Conservation (phyloP, 495 filamentous ascomycete species). For the Chaetomium fimeti region DNA sequence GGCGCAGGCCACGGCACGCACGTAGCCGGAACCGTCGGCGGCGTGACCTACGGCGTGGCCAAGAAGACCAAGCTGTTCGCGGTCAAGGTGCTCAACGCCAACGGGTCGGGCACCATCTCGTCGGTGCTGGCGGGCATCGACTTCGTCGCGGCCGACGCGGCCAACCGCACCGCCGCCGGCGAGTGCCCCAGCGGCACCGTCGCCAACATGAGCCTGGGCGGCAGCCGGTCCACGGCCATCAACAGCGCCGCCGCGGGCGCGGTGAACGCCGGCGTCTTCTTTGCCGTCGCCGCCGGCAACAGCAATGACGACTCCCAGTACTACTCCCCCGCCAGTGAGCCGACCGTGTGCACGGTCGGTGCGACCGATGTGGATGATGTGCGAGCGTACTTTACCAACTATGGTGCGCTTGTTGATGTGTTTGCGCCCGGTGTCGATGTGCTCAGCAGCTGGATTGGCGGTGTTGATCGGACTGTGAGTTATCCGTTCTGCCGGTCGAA, state of each 20-base stretch:
- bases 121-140: slow-evolving; percentile 49
- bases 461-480: slow-evolving; percentile 45
- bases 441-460: slow-evolving; percentile 56
- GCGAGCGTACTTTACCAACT: slow-evolving; percentile 62
- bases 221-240: slow-evolving; percentile 49
- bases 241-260: slow-evolving; percentile 53
- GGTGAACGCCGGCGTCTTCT: slow-evolving; percentile 50
- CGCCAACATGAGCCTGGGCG: slow-evolving; percentile 55
- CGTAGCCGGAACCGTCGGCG: slow-evolving; percentile 63
- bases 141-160: slow-evolving; percentile 41
- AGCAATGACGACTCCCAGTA: slow-evolving; percentile 42
- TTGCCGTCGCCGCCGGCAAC: slow-evolving; percentile 56
- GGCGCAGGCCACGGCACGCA: slow-evolving; percentile 59
- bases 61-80: slow-evolving; percentile 63
- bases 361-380: slow-evolving; percentile 48
- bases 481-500: not conserved
- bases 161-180: slow-evolving; percentile 23
- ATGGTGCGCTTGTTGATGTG: slow-evolving; percentile 57
- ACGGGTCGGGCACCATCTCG: slow-evolving; percentile 43
- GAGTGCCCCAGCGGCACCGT: slow-evolving; percentile 40
- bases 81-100: slow-evolving; percentile 63
- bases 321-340: slow-evolving; percentile 55
- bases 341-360: slow-evolving; percentile 59
- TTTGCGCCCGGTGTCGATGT: slow-evolving; percentile 60
- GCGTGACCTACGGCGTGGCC: slow-evolving; percentile 60